These are phyloP conservation scores for Pilasporangium apinafurcum DNA, from an alignment of 352 stramenopile genomes.

Conservation along the genomic window DNA sequence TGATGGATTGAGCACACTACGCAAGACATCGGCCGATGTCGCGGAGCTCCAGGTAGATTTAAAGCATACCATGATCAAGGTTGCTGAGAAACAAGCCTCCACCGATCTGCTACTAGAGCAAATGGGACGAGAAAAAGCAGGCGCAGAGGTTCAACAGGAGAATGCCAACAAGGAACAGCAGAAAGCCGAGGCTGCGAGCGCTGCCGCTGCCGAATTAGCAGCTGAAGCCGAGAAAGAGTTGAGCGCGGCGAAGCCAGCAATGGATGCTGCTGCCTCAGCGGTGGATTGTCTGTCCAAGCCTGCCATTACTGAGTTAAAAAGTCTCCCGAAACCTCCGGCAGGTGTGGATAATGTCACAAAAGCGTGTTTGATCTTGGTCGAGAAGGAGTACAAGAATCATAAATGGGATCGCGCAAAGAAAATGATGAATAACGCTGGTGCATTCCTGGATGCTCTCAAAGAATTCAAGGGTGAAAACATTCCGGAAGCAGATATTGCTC, in stretches of 20 bases:
- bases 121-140: slow-evolving; percentile 91
- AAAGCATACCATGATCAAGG: slow-evolving; percentile 94
- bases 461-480: slow-evolving; percentile 94
- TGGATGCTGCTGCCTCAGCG: slow-evolving; percentile 93
- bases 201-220: slow-evolving; percentile 90
- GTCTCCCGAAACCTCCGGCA: slow-evolving; percentile 91
- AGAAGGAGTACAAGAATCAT: slow-evolving; percentile 98
- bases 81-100: slow-evolving; percentile 94
- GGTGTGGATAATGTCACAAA: slow-evolving; percentile 96
- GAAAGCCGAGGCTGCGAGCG: slow-evolving; percentile 90
- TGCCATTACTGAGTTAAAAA: slow-evolving; percentile 97
- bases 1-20: slow-evolving; percentile 93
- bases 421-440: slow-evolving; percentile 98
- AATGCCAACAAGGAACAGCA: slow-evolving; percentile 93
- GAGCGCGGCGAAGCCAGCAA: slow-evolving; percentile 93
- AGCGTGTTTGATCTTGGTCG: slow-evolving; percentile 94
- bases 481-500: slow-evolving; percentile 90
- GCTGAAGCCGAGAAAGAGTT: slow-evolving; percentile 94
- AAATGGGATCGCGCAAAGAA: slow-evolving; percentile 98
- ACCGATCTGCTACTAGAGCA: slow-evolving; percentile 94
- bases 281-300: slow-evolving; percentile 96
- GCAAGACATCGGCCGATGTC: slow-evolving; percentile 95
- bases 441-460: slow-evolving; percentile 91
- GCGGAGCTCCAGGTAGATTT: slow-evolving; percentile 94
- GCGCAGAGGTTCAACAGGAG: slow-evolving; percentile 91